phyloP scores from a whole-genome alignment of 768 basidiomycete species.

The Auriscalpium microsporum region DNA sequence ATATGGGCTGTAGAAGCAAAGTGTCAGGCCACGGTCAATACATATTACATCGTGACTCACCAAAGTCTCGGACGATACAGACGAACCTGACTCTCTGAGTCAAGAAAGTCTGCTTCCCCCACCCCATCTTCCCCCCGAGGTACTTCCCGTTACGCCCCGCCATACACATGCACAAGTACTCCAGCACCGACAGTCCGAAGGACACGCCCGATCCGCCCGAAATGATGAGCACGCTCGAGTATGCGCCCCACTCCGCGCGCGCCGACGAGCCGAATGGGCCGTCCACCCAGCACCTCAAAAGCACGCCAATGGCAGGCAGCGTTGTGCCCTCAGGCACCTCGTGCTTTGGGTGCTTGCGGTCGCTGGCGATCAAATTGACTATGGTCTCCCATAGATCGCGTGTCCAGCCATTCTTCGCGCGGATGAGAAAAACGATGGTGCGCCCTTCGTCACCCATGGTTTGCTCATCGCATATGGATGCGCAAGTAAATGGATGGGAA shows the following conservation, averaged over 20 bases:
- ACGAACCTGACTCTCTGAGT: conserved; percentile 59
- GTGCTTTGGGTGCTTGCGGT: conserved; percentile 18
- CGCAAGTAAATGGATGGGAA: conserved; percentile 69
- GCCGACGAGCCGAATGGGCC: conserved; percentile 63
- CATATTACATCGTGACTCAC: conserved; percentile 32
- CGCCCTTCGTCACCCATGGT: conserved; percentile 37
- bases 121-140: conserved; percentile 40
- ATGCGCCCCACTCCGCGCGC: conserved; percentile 47
- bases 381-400: conserved; percentile 54
- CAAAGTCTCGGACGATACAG: conserved; percentile 71
- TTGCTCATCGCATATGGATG: conserved; percentile 46
- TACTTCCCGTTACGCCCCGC: conserved; percentile 42
- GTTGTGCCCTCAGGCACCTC: conserved; percentile 25
- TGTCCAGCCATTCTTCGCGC: conserved; percentile 65
- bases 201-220: conserved; percentile 71
- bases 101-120: conserved; percentile 30
- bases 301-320: conserved; percentile 37
- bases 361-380: conserved; percentile 24
- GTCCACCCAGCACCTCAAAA: conserved; percentile 52
- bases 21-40: background rate
- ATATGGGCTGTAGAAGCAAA: conserved; percentile 45
- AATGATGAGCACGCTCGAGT: conserved; percentile 55
- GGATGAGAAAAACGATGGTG: conserved; percentile 57
- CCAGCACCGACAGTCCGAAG: conserved; percentile 58
- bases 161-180: conserved; percentile 53